These are phyloP conservation scores for Citropsis articulata DNA, from an alignment of 345 rosid species.

Conservation along the genomic window DNA sequence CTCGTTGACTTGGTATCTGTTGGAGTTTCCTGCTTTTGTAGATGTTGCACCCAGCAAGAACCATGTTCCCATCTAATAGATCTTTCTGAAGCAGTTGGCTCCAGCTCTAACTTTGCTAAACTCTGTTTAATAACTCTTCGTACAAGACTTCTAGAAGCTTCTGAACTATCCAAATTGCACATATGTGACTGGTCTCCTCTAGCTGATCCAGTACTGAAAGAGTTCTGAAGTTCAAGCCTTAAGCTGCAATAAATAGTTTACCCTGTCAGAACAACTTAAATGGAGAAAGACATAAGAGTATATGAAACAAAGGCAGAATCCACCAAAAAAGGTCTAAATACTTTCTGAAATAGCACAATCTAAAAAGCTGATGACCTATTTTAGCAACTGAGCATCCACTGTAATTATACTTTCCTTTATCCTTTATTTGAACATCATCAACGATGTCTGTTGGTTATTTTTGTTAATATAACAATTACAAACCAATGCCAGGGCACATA, in stretches of 20 bases:
- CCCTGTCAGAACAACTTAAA: background rate
- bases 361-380: conserved; percentile 1
- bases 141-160: conserved; percentile 30
- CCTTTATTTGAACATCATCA: background rate
- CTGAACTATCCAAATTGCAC: conserved; percentile 21
- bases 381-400: background rate
- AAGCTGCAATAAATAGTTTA: conserved; percentile 39
- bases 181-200: conserved; percentile 34
- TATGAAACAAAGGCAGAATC: conserved; percentile 2
- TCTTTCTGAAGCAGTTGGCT: too few relatives aligned
- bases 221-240: conserved; percentile 50
- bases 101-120: conserved; percentile 40
- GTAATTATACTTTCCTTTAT: background rate
- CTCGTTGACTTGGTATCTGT: conserved; percentile 33
- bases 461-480: background rate
- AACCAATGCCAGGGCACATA: background rate
- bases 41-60: conserved; percentile 64
- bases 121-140: conserved; percentile 38
- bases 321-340: conserved; percentile 1
- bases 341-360: background rate
- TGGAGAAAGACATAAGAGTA: background rate
- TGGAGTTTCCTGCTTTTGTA: conserved; percentile 52
- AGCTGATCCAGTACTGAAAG: conserved; percentile 26
- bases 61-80: conserved; percentile 78
- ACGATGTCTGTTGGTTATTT: too few relatives aligned